phyloP scores from a whole-genome alignment of 805 yeast genomes.

The Ogataea pignaliae region DNA sequence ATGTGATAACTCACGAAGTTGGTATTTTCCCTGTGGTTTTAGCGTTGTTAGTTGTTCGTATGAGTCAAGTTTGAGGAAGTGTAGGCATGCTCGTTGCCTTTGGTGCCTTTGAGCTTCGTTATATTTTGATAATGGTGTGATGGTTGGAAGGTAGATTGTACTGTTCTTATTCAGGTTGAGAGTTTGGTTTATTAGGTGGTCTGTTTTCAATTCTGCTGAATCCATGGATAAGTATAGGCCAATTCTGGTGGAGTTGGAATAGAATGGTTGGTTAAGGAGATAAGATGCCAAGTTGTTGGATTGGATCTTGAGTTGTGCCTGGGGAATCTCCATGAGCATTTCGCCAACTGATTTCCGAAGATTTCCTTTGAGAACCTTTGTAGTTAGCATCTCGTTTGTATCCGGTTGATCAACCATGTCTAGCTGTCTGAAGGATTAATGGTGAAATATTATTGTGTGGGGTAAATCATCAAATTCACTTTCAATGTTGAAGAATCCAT shows the following conservation, averaged over 20 bases:
- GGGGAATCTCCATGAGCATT: not conserved
- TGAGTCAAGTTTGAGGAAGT: conserved; percentile 49
- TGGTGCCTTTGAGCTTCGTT: conserved; percentile 20
- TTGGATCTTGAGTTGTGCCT: not conserved
- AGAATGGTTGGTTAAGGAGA: conserved; percentile 23
- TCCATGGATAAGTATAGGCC: conserved; percentile 81
- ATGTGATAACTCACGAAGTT: conserved; percentile 46
- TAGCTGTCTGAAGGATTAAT: too few species aligned
- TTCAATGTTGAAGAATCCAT: too few species aligned
- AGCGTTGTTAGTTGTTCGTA: conserved; percentile 41
- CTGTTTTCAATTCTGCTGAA: conserved; percentile 61
- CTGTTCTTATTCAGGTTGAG: conserved; percentile 34
- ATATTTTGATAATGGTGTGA: conserved; percentile 27
- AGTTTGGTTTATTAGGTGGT: conserved; percentile 45
- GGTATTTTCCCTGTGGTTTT: conserved; percentile 63
- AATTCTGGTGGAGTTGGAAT: conserved; percentile 41
- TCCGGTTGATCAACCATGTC: too few species aligned
- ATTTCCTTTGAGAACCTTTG: not conserved
- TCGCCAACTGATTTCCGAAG: not conserved
- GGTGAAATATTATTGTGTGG: too few species aligned
- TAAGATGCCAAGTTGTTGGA: conserved; percentile 1
- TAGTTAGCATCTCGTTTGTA: too few species aligned
- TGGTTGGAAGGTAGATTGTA: conserved; percentile 56
- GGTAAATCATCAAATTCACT: too few species aligned
- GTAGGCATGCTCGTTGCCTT: conserved; percentile 41